These are phyloP conservation scores for Ascomycota sp. DNA, from an alignment of 2,329 filamentous ascomycete genomes.

Conservation along the genomic window DNA sequence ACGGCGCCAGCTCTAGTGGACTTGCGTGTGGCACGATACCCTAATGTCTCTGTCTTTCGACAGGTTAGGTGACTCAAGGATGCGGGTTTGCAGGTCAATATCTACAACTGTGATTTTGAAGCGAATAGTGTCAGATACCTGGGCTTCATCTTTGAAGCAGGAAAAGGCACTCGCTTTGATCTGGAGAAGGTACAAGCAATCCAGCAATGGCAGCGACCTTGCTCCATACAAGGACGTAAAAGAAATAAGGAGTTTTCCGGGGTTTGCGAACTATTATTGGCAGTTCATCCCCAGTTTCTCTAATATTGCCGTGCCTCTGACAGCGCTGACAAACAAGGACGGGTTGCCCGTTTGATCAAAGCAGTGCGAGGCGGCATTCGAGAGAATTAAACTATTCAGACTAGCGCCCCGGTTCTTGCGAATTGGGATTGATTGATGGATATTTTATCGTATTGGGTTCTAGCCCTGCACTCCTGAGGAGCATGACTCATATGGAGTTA, in stretches of 20 bases:
- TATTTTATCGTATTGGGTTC: too few species aligned
- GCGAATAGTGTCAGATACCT: neutral
- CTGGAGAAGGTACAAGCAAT: neutral
- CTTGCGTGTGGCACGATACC: slow-evolving; percentile 46
- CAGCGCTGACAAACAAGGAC: neutral
- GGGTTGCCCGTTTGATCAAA: neutral
- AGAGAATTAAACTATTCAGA: neutral
- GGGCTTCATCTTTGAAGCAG: neutral
- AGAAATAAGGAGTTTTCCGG: too few species aligned
- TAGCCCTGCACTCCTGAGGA: too few species aligned
- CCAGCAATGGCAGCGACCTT: too few species aligned
- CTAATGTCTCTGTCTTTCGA: slow-evolving; percentile 46
- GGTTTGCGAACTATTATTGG: too few species aligned
- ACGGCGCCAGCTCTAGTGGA: slow-evolving; percentile 40
- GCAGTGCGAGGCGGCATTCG: neutral
- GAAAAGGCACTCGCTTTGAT: neutral
- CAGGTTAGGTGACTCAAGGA: too few species aligned
- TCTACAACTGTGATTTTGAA: too few species aligned
- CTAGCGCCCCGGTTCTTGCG: neutral
- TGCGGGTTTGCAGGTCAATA: too few species aligned
- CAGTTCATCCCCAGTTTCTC: too few species aligned
- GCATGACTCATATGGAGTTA: too few species aligned
- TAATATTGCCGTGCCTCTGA: neutral
- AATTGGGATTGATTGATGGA: too few species aligned
- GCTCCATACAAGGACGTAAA: too few species aligned